Conservation (phyloP, 805 yeast species). For the Candida qinlingensis region DNA sequence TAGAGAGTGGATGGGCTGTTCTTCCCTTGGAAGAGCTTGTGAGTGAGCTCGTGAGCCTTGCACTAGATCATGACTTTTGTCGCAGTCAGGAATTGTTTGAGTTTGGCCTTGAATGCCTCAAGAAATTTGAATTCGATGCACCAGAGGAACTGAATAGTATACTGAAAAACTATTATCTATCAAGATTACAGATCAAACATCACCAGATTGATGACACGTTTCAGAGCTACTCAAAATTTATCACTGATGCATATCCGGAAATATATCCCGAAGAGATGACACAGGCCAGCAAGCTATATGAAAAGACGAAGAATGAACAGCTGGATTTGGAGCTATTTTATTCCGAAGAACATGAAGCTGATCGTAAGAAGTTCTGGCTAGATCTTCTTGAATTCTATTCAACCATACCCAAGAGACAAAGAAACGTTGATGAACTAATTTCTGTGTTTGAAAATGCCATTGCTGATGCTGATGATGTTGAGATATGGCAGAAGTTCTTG, state of each 20-base stretch:
- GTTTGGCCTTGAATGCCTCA: not conserved
- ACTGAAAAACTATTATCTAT: slow-evolving; percentile 9
- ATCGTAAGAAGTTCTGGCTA: slow-evolving; percentile 8
- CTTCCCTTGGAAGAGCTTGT: no score
- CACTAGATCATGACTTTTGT: slow-evolving; percentile 3
- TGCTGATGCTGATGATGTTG: not conserved
- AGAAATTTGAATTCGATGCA: not conserved
- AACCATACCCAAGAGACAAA: slow-evolving; percentile 9
- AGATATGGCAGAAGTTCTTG: slow-evolving; percentile 13
- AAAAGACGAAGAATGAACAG: slow-evolving; percentile 27
- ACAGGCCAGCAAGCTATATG: slow-evolving; percentile 30
- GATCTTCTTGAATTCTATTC: not conserved
- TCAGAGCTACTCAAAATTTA: slow-evolving; percentile 34
- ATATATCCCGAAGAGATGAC: slow-evolving; percentile 33
- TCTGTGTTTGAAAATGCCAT: slow-evolving; percentile 16
- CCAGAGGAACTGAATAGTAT: not conserved
- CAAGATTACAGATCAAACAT: slow-evolving; percentile 38
- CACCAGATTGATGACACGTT: slow-evolving; percentile 34
- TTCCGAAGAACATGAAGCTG: slow-evolving; percentile 22
- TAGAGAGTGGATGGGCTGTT: no score
- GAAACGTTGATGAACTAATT: slow-evolving; percentile 1
- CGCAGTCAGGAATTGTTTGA: slow-evolving; percentile 1
- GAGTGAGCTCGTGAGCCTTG: no score
- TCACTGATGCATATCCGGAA: slow-evolving; percentile 26
- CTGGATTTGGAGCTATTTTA: slow-evolving; percentile 29